Conservation (phyloP, 768 basidiomycete genomes). For the Chalciporus piperatus region DNA sequence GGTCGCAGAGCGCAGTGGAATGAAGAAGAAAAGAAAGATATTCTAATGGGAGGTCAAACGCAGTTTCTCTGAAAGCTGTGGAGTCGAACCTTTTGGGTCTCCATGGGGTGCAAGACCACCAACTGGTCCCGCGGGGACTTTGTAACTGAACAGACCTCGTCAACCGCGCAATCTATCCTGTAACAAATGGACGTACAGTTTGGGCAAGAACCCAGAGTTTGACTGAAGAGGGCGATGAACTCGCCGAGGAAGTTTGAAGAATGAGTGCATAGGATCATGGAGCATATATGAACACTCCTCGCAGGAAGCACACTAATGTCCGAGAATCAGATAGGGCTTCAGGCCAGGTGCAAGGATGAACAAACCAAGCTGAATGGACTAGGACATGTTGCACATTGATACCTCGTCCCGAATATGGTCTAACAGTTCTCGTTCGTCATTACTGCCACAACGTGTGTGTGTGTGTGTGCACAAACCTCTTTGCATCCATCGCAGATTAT, state of each 20-base stretch:
- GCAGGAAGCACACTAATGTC: constrained; percentile 69
- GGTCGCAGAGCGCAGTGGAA: constrained; percentile 75
- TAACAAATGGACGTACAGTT: constrained; percentile 46
- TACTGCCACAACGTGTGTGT: not conserved
- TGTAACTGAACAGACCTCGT: constrained; percentile 49
- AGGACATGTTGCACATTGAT: constrained; percentile 88
- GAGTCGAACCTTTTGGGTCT: constrained; percentile 55
- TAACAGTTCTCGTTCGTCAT: constrained; percentile 25
- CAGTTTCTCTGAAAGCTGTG: not conserved
- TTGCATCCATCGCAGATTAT: constrained; percentile 60
- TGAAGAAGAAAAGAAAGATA: constrained; percentile 65
- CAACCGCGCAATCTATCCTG: not conserved
- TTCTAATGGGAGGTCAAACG: constrained; percentile 35
- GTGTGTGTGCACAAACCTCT: constrained; percentile 40
- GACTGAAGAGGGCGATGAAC: constrained; percentile 62
- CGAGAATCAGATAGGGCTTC: not conserved
- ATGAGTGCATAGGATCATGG: constrained; percentile 83
- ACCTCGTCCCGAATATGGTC: constrained; percentile 76
- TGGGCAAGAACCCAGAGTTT: constrained; percentile 60
- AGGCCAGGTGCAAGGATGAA: not conserved
- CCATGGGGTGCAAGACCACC: constrained; percentile 34
- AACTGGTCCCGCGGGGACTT: constrained; percentile 55
- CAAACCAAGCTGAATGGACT: constrained; percentile 69
- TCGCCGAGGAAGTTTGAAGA: constrained; percentile 83
- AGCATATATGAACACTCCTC: constrained; percentile 73